phyloP scores from a whole-genome alignment of 306 rosid genomes.

The Castanopsis chinensis region DNA sequence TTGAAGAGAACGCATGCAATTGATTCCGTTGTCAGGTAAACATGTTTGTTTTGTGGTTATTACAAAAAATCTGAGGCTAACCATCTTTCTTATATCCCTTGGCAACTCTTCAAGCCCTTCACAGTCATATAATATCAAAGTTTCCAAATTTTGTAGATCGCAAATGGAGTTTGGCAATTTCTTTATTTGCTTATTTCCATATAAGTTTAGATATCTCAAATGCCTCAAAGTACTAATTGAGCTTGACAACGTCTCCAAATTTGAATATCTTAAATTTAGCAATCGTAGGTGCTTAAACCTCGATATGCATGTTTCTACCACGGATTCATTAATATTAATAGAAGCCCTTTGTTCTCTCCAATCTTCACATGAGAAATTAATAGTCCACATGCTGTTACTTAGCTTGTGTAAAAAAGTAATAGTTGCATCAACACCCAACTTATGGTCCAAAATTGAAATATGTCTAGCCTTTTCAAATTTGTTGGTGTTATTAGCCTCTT shows the following conservation, averaged over 20 bases:
- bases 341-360: too few species aligned
- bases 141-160: slow-evolving; percentile 25
- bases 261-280: slow-evolving; percentile 9
- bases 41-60: slow-evolving; percentile 19
- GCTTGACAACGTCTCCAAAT: slow-evolving; percentile 13
- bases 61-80: slow-evolving; percentile 18
- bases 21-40: too few species aligned
- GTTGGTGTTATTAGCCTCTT: too few species aligned
- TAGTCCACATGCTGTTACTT: too few species aligned
- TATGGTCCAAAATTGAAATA: too few species aligned
- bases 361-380: too few species aligned
- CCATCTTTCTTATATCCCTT: slow-evolving; percentile 15
- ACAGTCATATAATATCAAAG: slow-evolving; percentile 6
- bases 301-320: not conserved
- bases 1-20: too few species aligned
- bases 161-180: slow-evolving; percentile 31
- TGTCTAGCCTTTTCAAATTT: too few species aligned
- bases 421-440: not conserved
- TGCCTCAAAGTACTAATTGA: slow-evolving; percentile 6
- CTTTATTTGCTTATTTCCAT: not conserved
- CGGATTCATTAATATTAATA: too few species aligned
- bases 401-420: too few species aligned
- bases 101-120: slow-evolving; percentile 23
- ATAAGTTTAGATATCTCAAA: slow-evolving; percentile 17
- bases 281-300: slow-evolving; percentile 2